Evolutionary conservation across 2,329 filamentous ascomycete genomes (phyloP), one percentile per base, ranked within the genome.

Genomic region (Fusarium sp.): DNA sequence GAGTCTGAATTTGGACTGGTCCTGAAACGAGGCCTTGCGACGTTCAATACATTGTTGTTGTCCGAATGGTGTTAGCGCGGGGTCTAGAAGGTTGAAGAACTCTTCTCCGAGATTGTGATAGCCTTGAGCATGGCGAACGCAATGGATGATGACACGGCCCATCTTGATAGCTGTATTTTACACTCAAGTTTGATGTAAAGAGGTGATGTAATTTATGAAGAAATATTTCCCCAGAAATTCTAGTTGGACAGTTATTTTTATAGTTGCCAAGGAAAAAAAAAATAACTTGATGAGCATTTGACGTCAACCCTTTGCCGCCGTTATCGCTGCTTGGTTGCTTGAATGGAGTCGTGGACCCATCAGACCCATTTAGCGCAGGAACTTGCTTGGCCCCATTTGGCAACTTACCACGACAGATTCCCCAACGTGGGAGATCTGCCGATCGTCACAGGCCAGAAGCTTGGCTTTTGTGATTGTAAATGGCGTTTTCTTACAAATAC

Each of bases 71-170:
- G 69, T 72, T 27, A 72, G 61, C 46, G 53, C 44, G 24, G 69
- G 69, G n/a, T 72, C 69, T 24, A 24, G 29, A 9, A 72, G 40
- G 22, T 66, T 30, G 3, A 72, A 72, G 50, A 71, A 71, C 30
- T 72, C 69, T 11, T 70, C 66, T 3, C 69, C 69, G 6, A 72
- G 57, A 43, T 72, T 72, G 25, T 72, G 69, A 43, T 49, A 72
- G 16, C 69, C 69, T 9, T 72, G 65, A 10, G 61, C 69, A 38
- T 72, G 69, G 14, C 69, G 50, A 7, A 72, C 53, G n/a, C 54
- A 58, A 38, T 72, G 69, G 10, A 72, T 66, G 14, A 55, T 55
- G 27, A 69, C 47, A 62, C 45, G 69, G 15, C 38, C 50, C 68
- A 71, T 71, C 1, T 44, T 54, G 32, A 14, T 2, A 50, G 20